Base-by-base conservation (phyloP, 2,329 filamentous ascomycete genomes). In the Aspergillus pseudonomiae region DNA sequence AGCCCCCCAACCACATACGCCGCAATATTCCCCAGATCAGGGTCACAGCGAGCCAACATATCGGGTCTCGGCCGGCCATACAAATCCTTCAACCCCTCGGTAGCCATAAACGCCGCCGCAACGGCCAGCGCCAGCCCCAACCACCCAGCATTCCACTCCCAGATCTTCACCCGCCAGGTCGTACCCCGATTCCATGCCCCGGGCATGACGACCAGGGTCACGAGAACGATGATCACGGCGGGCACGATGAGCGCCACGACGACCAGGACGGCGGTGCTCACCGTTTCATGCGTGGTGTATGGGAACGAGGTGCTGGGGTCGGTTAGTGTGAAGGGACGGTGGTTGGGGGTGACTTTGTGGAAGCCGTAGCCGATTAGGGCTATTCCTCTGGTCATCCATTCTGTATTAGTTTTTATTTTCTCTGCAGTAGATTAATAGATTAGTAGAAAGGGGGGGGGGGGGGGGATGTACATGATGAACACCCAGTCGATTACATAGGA, bases 91-190 rank as follows among this genome's bases (percentile, higher is more conserved):
- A 96, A 88, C 57, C 90, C 91, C 70, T 92, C 89, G 0, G 93
- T 94, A 71, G 96, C 88, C 77, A 95, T 88, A 81, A 91, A 96
- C 5, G 91, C 86, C 2, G 87, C 83, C 2, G 89, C 88, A 11
- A 93, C 81, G 3, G 91, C 88, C 21, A 97, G 82, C 0, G 84
- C 91, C 3, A 97, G 84, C 0, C 94, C 94, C 71, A 97, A 87
- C 88, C 90, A 92, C 63, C 92, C 93, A 2, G 88, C 88, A 74
- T 97, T 93, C 76, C 92, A 88, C 77, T 97, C 94, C 93, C 94
- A 97, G 1, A 97, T 77, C 79, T 95, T 97, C 68, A 92, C 86
- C 74, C 86, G 87, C 89, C 92, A 93, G 52, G 94, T 24, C 85
- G 83, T 48, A 82, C 82, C 19, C 86, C 85, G 0, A 90, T 24